Base-by-base conservation (phyloP, 768 basidiomycete species). In the Boletellus sp. region DNA sequence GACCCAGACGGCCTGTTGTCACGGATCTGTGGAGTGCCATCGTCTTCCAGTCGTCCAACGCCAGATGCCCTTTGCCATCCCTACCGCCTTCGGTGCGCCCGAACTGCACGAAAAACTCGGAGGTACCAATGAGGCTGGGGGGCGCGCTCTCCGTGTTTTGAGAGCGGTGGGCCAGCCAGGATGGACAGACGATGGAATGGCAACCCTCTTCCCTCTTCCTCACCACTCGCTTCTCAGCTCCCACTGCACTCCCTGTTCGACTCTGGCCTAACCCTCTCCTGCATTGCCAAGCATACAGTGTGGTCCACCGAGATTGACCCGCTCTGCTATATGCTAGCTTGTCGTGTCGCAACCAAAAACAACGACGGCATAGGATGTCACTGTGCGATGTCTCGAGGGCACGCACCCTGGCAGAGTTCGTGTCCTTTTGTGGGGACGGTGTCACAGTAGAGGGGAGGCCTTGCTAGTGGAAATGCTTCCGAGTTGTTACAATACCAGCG, bases 211-310 rank as follows among this genome's bases (percentile, higher is more conserved):
- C n/a, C n/a, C n/a, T n/a, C n/a, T n/a, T n/a, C n/a, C n/a, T n/a
- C n/a, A n/a, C n/a, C n/a, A n/a, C n/a, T n/a, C n/a, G n/a, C n/a
- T n/a, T n/a, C n/a, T n/a, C n/a, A n/a, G n/a, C n/a, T n/a, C n/a
- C n/a, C n/a, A n/a, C n/a, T n/a, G n/a, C n/a, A n/a, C n/a, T n/a
- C n/a, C n/a, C n/a, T n/a, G n/a, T n/a, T n/a, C n/a, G n/a, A n/a
- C n/a, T 44, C 15, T 67, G 65, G 52, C 63, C 66, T 3, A 74
- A 78, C 45, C 46, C 1, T 75, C 72, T 43, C 71, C 73, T 26
- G 72, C 66, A 16, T 46, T 57, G 20, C 67, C 74, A 40, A 9
- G 62, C n/a, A n/a, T n/a, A n/a, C n/a, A n/a, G n/a, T n/a, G n/a
- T n/a, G n/a, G n/a, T n/a, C n/a, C n/a, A n/a, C n/a, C n/a, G n/a